Evolutionary conservation across 179 eudicot species (phyloP), one percentile per base, ranked within the genome.

Genomic region (Vitellaria paradoxa): DNA sequence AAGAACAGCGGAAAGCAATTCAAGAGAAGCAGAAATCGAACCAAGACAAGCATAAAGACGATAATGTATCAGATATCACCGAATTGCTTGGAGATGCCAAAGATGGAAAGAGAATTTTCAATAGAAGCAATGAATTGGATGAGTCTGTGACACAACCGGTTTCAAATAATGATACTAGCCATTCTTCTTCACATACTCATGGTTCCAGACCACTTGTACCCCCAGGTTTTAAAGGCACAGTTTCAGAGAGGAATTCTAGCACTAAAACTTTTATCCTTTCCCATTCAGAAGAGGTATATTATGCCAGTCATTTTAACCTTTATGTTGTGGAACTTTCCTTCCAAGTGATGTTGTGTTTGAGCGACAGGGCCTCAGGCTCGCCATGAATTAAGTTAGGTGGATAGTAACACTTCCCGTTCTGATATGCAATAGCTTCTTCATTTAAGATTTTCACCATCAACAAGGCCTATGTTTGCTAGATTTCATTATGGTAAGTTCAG

Each of bases 191-290:
- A 23, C 93, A 86, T 74, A 81, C 88, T 82, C 84, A 88, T 62
- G 82, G 88, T 71, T 72, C 80, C 65, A 89, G 99, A 75, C 99
- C 99, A 20, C 98, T 89, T 71, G 93, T 96, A 68, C 99, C 99
- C 30, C 99, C 99, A 0, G 99, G 99, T 76, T 96, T 96, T 87
- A 89, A 81, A 75, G 86, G 80, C 78, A 78, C 91, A 60, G 75
- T 78, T 76, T 69, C 57, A 66, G 99, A 96, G 77, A 94, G 86
- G 85, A 89, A 63, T 85, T 78, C 90, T 65, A 78, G 79, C 63
- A 37, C 84, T 69, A 89, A 82, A 85, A 65, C 90, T 65, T 21
- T 73, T 42, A 61, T 67, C 65, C 90, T 77, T 74, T 72, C 86
- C 56, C 78, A 78, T 70, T 57, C 80, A 24, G 63, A 75, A 61